These are phyloP conservation scores for Amanita pallidorosea DNA, from an alignment of 768 basidiomycete species.

Conservation along the genomic window DNA sequence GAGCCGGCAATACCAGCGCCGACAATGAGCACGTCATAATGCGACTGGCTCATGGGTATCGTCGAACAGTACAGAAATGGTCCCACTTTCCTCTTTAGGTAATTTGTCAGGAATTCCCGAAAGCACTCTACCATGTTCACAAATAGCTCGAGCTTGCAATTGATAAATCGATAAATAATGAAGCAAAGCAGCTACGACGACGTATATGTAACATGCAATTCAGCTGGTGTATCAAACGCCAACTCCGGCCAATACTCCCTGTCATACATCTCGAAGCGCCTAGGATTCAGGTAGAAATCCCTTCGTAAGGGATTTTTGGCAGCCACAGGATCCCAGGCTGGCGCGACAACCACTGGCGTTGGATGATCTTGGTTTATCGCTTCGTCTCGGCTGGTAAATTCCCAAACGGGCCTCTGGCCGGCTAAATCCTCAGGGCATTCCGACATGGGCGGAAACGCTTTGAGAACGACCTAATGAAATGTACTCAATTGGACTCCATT, in stretches of 20 bases:
- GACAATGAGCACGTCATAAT: slow-evolving; percentile 78
- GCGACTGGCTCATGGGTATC: not conserved
- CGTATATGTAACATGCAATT: not conserved
- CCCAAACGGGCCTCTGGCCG: slow-evolving; percentile 1
- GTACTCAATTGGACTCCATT: not conserved
- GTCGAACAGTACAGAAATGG: not conserved
- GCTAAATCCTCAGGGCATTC: not conserved
- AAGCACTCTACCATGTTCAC: not conserved
- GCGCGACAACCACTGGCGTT: not conserved
- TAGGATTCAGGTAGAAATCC: not conserved
- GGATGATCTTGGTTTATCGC: slow-evolving; percentile 1
- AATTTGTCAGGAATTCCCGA: not conserved
- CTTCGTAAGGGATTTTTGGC: not conserved
- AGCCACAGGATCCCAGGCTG: not conserved
- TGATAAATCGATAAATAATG: no score
- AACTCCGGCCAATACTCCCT: not conserved
- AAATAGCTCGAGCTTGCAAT: no score
- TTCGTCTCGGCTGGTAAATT: slow-evolving; percentile 1
- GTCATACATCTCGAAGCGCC: not conserved
- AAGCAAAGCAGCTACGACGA: no score
- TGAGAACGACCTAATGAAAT: slow-evolving; percentile 1
- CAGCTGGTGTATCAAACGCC: not conserved
- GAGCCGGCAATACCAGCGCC: slow-evolving; percentile 89
- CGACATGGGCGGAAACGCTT: not conserved
- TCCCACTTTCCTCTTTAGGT: slow-evolving; percentile 4